Conservation (phyloP, 2,329 filamentous ascomycete species). For the Monosporascus sp. region DNA sequence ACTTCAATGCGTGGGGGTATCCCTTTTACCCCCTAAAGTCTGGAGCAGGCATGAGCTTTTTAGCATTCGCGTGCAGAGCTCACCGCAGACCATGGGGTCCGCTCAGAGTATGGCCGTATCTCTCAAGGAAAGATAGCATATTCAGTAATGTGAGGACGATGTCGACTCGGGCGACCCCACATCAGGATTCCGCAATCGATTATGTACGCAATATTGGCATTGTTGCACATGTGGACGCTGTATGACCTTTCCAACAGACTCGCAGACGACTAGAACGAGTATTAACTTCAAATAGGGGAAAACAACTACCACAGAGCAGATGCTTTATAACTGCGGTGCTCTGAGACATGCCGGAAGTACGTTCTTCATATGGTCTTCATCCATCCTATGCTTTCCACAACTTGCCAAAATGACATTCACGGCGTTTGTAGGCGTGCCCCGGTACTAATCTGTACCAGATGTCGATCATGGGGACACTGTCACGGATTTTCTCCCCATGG, state of each 20-base stretch:
- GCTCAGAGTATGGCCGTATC: constrained; percentile 10
- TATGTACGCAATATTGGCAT: constrained; percentile 93
- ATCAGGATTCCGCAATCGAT: constrained; percentile 39
- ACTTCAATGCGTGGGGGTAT: constrained; percentile 5
- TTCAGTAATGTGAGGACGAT: constrained; percentile 8
- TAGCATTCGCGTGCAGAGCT: constrained; percentile 18
- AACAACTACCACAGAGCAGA: constrained; percentile 96
- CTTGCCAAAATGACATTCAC: not conserved
- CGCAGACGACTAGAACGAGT: not conserved
- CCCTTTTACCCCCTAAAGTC: constrained; percentile 2
- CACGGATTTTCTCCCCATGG: constrained; percentile 92
- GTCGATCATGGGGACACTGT: constrained; percentile 96
- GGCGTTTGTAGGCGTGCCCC: not conserved
- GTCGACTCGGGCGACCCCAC: constrained; percentile 9
- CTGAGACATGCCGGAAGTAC: constrained; percentile 74
- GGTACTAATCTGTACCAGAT: constrained; percentile 42
- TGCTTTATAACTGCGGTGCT: constrained; percentile 94
- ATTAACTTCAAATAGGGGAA: constrained; percentile 57
- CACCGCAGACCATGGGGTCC: constrained; percentile 17
- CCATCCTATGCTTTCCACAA: constrained; percentile 2
- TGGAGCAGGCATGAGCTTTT: constrained; percentile 20
- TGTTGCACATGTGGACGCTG: constrained; percentile 95
- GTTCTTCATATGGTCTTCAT: constrained; percentile 15
- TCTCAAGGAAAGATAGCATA: constrained; percentile 6
- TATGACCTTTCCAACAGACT: constrained; percentile 28